Evolutionary conservation across 441 rosid species (phyloP).

Genomic region (Viola pubescens): DNA sequence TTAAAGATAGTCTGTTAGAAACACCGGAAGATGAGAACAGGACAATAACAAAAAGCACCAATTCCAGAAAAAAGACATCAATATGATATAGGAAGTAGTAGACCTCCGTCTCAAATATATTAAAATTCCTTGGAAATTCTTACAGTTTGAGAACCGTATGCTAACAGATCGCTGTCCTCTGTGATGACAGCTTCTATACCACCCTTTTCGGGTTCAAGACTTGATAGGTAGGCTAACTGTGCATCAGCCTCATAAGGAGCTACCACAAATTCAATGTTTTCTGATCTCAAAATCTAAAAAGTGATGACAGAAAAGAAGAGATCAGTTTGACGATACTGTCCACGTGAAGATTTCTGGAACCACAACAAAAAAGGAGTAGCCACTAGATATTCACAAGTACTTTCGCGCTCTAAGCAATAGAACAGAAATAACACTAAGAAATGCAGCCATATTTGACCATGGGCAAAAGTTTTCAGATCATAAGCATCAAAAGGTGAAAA

Average conservation of each 20-base stretch:
- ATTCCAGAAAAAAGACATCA: slow-evolving; percentile 7
- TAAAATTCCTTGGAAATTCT: slow-evolving; percentile 39
- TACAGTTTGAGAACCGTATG: slow-evolving; percentile 87
- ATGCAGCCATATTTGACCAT: too few species aligned
- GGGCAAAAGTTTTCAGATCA: too few species aligned
- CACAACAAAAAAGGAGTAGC: not conserved
- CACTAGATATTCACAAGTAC: too few species aligned
- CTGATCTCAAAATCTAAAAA: slow-evolving; percentile 58
- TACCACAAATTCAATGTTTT: slow-evolving; percentile 74
- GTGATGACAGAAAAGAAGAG: slow-evolving; percentile 11
- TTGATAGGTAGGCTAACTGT: slow-evolving; percentile 68
- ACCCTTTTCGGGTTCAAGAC: slow-evolving; percentile 53
- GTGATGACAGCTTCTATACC: slow-evolving; percentile 80
- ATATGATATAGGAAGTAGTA: slow-evolving; percentile 17
- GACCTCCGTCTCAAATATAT: slow-evolving; percentile 26
- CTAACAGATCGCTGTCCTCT: slow-evolving; percentile 83
- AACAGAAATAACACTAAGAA: too few species aligned
- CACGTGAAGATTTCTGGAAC: not conserved
- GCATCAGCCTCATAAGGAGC: slow-evolving; percentile 97
- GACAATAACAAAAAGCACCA: slow-evolving; percentile 14
- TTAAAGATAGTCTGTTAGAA: slow-evolving; percentile 55
- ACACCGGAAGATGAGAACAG: slow-evolving; percentile 20
- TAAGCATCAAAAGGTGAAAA: not conserved
- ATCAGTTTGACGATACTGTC: not conserved
- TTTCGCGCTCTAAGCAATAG: too few species aligned